Conservation (phyloP, 768 basidiomycete genomes). For the Termitomyces sp. region DNA sequence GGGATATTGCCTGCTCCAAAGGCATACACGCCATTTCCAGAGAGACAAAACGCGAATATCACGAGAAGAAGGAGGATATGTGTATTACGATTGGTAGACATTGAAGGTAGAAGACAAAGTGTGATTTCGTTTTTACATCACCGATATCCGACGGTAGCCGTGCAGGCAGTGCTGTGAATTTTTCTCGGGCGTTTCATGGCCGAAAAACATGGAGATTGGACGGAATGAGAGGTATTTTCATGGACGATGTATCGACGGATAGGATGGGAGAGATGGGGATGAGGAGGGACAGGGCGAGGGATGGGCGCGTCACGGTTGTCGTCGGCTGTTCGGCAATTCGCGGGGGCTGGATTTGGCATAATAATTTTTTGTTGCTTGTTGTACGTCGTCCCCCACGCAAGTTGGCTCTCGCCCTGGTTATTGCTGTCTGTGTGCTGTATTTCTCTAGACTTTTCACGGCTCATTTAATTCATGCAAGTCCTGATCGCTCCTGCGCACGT, state of each 20-base stretch:
- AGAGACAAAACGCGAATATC: slow-evolving; percentile 53
- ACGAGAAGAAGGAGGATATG: slow-evolving; percentile 44
- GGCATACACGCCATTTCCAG: slow-evolving; percentile 58
- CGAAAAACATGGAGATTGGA: background rate
- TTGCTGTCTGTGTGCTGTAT: slow-evolving; percentile 28
- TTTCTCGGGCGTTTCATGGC: background rate
- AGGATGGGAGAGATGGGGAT: background rate
- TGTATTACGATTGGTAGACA: slow-evolving; percentile 32
- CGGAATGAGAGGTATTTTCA: background rate
- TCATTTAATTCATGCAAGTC: slow-evolving; percentile 30
- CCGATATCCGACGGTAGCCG: slow-evolving; percentile 13
- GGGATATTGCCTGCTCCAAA: slow-evolving; percentile 91
- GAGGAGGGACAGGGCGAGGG: background rate
- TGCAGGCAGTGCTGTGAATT: background rate
- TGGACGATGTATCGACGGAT: background rate
- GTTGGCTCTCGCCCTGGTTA: slow-evolving; percentile 19
- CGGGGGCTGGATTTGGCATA: slow-evolving; percentile 17
- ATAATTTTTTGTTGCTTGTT: slow-evolving; percentile 25
- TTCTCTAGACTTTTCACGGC: slow-evolving; percentile 31
- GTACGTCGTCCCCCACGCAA: slow-evolving; percentile 24
- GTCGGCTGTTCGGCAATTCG: slow-evolving; percentile 4
- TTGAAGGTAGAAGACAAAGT: slow-evolving; percentile 5
- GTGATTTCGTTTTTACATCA: no score
- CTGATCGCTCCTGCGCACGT: background rate
- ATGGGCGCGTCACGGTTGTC: background rate